A percentile compares a stretch with the other conserved stretches of the same genome.
These are phyloP conservation scores for Penicillium egyptiacum DNA, from an alignment of 495 filamentous ascomycete genomes.

Conservation along the genomic window DNA sequence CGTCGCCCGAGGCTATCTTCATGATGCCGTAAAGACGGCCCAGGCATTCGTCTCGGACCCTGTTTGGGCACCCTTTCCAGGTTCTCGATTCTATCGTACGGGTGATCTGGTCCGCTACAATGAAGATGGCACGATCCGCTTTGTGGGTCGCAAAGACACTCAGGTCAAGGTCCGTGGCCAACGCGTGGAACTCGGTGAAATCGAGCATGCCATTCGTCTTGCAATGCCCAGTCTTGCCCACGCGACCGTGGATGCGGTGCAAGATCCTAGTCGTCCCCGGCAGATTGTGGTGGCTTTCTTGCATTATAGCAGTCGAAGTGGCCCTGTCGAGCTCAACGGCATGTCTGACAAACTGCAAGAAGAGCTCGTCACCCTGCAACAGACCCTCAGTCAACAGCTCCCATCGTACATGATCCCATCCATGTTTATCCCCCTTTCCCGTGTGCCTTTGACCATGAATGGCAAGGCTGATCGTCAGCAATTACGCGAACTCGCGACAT, in stretches of 20 bases:
- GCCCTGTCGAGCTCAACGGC: neutral
- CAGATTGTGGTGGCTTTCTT: neutral
- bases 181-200: constrained; percentile 34
- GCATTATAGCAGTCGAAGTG: neutral
- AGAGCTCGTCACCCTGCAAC: neutral
- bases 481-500: neutral
- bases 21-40: constrained; percentile 22
- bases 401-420: constrained; percentile 31
- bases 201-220: constrained; percentile 21
- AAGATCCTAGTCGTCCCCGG: neutral
- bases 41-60: neutral
- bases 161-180: constrained; percentile 37
- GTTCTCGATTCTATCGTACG: constrained; percentile 41
- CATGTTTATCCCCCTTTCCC: constrained; percentile 35
- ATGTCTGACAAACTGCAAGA: neutral
- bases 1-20: constrained; percentile 33
- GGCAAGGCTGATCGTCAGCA: neutral
- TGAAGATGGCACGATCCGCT: constrained; percentile 38
- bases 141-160: constrained; percentile 36
- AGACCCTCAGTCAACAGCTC: neutral
- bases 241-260: neutral
- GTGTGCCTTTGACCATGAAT: neutral
- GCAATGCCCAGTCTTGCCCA: neutral
- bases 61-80: neutral
- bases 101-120: constrained; percentile 49